Conservation (phyloP, 2,329 filamentous ascomycete species). For the Rutstroemia sp. region DNA sequence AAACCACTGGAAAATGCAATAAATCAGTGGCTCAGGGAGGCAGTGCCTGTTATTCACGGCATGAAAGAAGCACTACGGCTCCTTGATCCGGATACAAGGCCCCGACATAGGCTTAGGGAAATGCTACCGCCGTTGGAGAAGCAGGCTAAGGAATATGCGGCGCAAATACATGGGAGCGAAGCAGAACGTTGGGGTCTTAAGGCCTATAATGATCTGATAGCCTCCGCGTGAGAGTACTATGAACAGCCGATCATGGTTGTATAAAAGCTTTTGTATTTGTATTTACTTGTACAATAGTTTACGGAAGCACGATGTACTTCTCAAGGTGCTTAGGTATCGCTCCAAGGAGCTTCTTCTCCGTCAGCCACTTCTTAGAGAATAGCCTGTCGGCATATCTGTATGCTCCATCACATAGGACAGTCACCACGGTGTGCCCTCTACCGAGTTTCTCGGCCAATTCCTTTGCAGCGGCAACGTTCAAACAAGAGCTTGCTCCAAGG, state of each 20-base stretch:
- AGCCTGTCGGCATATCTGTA: constrained; percentile 92
- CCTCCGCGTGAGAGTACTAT: neutral
- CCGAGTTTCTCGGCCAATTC: constrained; percentile 89
- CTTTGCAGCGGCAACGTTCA: constrained; percentile 94
- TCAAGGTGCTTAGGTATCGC: constrained; percentile 79
- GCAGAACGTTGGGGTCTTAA: neutral
- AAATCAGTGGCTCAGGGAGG: constrained; percentile 25
- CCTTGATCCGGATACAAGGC: neutral
- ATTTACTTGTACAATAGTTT: constrained; percentile 20
- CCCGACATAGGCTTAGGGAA: constrained; percentile 15
- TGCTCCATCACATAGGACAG: constrained; percentile 90
- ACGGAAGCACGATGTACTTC: constrained; percentile 92
- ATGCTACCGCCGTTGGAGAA: neutral
- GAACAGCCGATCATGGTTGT: neutral
- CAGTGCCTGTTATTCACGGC: constrained; percentile 34
- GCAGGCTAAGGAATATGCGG: neutral
- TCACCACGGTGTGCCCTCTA: constrained; percentile 84
- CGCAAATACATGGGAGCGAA: neutral
- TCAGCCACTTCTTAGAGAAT: constrained; percentile 87
- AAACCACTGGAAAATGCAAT: neutral
- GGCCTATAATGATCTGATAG: constrained; percentile 11
- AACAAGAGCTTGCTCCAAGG: constrained; percentile 82
- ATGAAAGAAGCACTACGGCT: constrained; percentile 32
- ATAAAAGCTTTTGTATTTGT: constrained; percentile 6
- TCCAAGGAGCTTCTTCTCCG: constrained; percentile 72